phyloP scores from a whole-genome alignment of 495 filamentous ascomycete species.

The Parathielavia appendiculata region DNA sequence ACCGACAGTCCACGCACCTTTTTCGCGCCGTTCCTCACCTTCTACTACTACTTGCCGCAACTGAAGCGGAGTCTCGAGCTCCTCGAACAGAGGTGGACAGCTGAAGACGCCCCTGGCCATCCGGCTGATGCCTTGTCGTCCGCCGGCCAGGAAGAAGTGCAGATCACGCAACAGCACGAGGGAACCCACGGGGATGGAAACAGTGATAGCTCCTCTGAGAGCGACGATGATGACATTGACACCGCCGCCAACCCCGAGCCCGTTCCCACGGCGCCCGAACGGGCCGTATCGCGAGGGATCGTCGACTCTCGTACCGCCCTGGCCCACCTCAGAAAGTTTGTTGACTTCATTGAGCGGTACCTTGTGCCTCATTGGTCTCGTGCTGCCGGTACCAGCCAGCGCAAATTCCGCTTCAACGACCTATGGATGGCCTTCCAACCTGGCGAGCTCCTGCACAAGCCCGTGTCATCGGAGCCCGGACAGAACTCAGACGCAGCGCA shows the following conservation, averaged over 20 bases:
- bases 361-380: conserved; percentile 31
- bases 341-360: conserved; percentile 35
- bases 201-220: background rate
- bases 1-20: conserved; percentile 32
- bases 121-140: no score
- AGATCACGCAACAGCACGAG: no score
- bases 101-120: background rate
- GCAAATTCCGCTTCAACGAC: conserved; percentile 32
- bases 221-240: no score
- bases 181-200: background rate
- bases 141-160: no score
- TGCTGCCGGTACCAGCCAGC: conserved; percentile 22
- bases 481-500: conserved; percentile 9
- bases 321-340: conserved; percentile 31
- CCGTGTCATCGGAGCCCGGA: conserved; percentile 11
- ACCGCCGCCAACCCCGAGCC: no score
- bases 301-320: conserved; percentile 34
- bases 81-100: conserved; percentile 36
- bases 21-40: conserved; percentile 36
- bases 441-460: conserved; percentile 34
- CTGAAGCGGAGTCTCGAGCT: conserved; percentile 33
- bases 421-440: conserved; percentile 38
- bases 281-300: background rate
- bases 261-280: background rate
- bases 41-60: conserved; percentile 37